These are phyloP conservation scores for Escovopsis sp. DNA, from an alignment of 2,329 filamentous ascomycete species.

Conservation along the genomic window DNA sequence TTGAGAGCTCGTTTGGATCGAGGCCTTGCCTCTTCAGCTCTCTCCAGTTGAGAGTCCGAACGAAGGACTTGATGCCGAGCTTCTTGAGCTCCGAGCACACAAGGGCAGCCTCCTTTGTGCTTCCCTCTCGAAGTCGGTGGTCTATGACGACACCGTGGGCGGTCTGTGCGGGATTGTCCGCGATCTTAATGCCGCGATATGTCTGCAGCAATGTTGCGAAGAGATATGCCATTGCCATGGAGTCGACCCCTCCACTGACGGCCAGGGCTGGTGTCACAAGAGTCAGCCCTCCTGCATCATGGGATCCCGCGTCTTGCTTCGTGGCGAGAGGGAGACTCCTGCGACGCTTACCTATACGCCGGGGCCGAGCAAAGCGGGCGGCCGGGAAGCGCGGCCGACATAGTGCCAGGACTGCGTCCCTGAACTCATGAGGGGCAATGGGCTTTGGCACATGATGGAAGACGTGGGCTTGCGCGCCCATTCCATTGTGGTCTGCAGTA, in stretches of 20 bases:
- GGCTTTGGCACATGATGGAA: slow-evolving; percentile 25
- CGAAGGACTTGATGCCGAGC: slow-evolving; percentile 19
- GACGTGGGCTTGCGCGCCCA: slow-evolving; percentile 18
- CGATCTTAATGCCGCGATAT: slow-evolving; percentile 23
- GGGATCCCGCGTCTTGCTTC: neutral
- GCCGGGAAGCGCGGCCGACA: slow-evolving; percentile 35
- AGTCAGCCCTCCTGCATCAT: neutral
- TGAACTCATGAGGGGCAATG: slow-evolving; percentile 23
- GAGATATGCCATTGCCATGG: slow-evolving; percentile 83
- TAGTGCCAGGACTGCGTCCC: slow-evolving; percentile 34
- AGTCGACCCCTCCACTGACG: slow-evolving; percentile 86
- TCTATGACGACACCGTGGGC: slow-evolving; percentile 40
- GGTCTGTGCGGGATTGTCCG: slow-evolving; percentile 27
- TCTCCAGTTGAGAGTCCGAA: slow-evolving; percentile 32
- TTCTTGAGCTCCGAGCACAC: slow-evolving; percentile 27
- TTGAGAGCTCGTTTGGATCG: slow-evolving; percentile 29
- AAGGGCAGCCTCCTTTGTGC: slow-evolving; percentile 33
- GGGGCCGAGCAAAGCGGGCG: slow-evolving; percentile 18
- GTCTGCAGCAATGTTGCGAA: slow-evolving; percentile 35
- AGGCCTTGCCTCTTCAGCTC: slow-evolving; percentile 15
- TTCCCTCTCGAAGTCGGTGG: slow-evolving; percentile 40
- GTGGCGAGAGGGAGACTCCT: neutral
- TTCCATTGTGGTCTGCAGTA: slow-evolving; percentile 16
- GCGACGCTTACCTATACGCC: slow-evolving; percentile 27
- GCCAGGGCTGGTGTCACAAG: slow-evolving; percentile 46